phyloP scores from a whole-genome alignment of 108 stramenopile species.

The Nannochloropsis salina region DNA sequence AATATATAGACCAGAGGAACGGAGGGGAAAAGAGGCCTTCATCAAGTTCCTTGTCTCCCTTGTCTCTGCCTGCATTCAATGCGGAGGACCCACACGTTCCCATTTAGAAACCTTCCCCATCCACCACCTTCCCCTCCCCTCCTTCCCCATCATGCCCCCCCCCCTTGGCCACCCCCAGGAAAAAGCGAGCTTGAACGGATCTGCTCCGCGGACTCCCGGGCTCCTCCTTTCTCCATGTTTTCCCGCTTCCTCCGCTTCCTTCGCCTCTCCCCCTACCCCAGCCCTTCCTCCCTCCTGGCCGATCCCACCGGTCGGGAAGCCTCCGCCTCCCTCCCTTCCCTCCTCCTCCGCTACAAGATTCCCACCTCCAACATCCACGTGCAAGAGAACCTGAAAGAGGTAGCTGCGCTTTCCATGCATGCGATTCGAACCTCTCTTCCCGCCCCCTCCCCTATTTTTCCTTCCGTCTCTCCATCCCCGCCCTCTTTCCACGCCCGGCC shows the following conservation, averaged over 20 bases:
- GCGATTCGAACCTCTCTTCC: too few species aligned
- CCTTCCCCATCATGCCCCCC: too few species aligned
- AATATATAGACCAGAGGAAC: too few species aligned
- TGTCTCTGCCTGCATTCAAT: not conserved
- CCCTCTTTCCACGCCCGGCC: too few species aligned
- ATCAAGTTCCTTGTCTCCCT: not conserved
- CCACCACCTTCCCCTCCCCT: not conserved
- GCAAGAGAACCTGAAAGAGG: not conserved
- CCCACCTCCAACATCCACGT: not conserved
- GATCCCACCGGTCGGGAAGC: not conserved
- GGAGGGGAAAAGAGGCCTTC: too few species aligned
- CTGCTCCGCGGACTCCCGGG: not conserved
- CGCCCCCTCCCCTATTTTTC: too few species aligned
- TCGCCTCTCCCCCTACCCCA: not conserved
- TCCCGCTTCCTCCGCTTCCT: not conserved
- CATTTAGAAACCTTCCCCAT: not conserved
- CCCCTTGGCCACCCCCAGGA: not conserved
- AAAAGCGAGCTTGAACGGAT: slow-evolving; percentile 20
- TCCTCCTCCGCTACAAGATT: not conserved
- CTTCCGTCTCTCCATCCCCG: too few species aligned
- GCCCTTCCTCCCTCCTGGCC: not conserved
- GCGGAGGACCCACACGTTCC: not conserved
- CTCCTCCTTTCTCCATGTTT: not conserved
- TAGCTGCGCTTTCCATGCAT: too few species aligned
- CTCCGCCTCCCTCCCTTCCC: not conserved